These are phyloP conservation scores for Ceratocystis papillata DNA, from an alignment of 2,329 filamentous ascomycete species.

Conservation along the genomic window DNA sequence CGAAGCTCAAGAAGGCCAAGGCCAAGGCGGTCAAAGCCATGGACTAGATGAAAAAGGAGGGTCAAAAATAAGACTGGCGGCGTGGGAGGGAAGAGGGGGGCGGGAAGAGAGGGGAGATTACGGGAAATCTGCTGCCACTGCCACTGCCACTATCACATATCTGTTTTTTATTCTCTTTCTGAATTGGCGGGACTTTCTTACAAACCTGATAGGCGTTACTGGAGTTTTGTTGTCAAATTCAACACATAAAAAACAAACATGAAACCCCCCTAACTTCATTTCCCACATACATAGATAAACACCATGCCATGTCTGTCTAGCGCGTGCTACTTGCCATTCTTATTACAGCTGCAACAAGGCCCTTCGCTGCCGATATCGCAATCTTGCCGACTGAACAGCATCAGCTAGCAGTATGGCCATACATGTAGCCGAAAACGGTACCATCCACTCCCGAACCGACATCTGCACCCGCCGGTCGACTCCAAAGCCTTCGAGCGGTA, in stretches of 20 bases:
- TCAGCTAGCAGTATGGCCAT: neutral
- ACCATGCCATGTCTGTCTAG: neutral
- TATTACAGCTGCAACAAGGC: conserved; percentile 8
- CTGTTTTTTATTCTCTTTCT: conserved; percentile 16
- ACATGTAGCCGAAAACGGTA: conserved; percentile 10
- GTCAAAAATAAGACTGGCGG: neutral
- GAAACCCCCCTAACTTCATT: neutral
- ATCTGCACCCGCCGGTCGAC: neutral
- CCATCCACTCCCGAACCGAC: neutral
- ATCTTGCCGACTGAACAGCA: neutral
- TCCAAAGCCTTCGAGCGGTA: neutral
- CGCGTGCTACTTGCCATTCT: neutral
- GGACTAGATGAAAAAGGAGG: conserved; percentile 11
- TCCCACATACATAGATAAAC: neutral
- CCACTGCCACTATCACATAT: neutral
- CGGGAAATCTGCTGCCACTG: neutral
- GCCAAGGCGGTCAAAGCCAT: conserved; percentile 23
- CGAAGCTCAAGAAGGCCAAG: conserved; percentile 50
- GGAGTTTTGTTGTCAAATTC: conserved; percentile 23
- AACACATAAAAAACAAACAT: conserved; percentile 20
- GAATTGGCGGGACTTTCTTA: conserved; percentile 22
- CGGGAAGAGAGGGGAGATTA: neutral
- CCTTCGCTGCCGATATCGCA: neutral
- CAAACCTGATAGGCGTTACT: conserved; percentile 23
- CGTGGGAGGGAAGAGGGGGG: neutral